These are phyloP conservation scores for Fusarium nisikadoi DNA, from an alignment of 2,329 filamentous ascomycete genomes.

Conservation along the genomic window DNA sequence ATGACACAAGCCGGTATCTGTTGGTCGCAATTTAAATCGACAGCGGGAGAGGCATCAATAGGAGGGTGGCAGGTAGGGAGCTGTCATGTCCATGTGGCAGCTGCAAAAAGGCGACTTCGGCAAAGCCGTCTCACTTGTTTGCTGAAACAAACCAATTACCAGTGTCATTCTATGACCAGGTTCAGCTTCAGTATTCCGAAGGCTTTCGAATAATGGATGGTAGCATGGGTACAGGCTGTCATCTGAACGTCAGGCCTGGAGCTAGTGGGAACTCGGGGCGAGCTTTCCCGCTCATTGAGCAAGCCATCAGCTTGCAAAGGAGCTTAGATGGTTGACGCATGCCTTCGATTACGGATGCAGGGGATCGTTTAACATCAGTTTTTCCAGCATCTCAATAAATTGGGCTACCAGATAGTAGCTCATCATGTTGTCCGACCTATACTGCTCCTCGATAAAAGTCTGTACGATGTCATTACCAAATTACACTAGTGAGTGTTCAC, in stretches of 20 bases:
- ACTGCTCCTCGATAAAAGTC: slow-evolving; percentile 24
- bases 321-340: slow-evolving; percentile 24
- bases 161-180: neutral
- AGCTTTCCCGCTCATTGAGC: slow-evolving; percentile 13
- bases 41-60: slow-evolving; percentile 20
- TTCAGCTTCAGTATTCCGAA: neutral
- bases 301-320: slow-evolving; percentile 13
- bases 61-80: slow-evolving; percentile 12
- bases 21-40: slow-evolving; percentile 19
- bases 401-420: slow-evolving; percentile 4
- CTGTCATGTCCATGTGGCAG: slow-evolving; percentile 32
- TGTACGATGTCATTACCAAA: slow-evolving; percentile 11
- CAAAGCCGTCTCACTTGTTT: slow-evolving; percentile 6
- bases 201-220: slow-evolving; percentile 4
- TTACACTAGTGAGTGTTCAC: slow-evolving; percentile 12
- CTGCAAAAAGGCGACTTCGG: slow-evolving; percentile 13
- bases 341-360: slow-evolving; percentile 10
- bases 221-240: slow-evolving; percentile 11
- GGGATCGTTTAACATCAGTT: slow-evolving; percentile 4
- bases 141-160: slow-evolving; percentile 3
- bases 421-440: slow-evolving; percentile 8
- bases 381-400: slow-evolving; percentile 1
- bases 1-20: slow-evolving; percentile 35
- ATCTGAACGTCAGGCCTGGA: slow-evolving; percentile 18
- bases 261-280: slow-evolving; percentile 17